Conservation (phyloP, 345 rosid genomes). For the Sonneratia alba region DNA sequence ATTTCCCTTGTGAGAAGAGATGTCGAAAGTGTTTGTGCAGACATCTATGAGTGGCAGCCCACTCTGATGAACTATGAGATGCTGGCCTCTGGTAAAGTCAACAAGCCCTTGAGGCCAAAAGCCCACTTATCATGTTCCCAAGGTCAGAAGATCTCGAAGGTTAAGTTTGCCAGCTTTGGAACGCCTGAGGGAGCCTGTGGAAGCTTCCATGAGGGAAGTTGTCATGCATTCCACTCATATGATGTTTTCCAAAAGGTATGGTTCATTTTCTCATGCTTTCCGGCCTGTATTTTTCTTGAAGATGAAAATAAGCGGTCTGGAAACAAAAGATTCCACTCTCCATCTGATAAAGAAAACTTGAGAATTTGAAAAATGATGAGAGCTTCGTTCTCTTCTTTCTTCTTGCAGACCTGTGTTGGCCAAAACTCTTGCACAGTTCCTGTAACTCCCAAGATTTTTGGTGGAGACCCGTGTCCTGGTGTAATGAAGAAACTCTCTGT, state of each 20-base stretch:
- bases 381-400: background rate
- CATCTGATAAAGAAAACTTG: background rate
- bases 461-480: slow-evolving; percentile 89
- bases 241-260: slow-evolving; percentile 90
- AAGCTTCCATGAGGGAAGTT: slow-evolving; percentile 38
- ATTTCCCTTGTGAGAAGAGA: slow-evolving; percentile 19
- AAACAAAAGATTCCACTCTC: background rate
- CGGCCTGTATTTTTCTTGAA: too few species aligned
- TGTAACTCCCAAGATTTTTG: slow-evolving; percentile 88
- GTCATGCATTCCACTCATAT: slow-evolving; percentile 87
- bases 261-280: background rate
- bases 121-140: slow-evolving; percentile 47
- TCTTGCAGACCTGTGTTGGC: slow-evolving; percentile 40
- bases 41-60: slow-evolving; percentile 93
- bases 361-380: background rate
- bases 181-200: background rate
- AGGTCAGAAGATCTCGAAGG: background rate
- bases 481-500: slow-evolving; percentile 92
- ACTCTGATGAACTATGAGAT: slow-evolving; percentile 69
- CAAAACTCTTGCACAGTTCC: slow-evolving; percentile 83
- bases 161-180: background rate
- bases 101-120: slow-evolving; percentile 78
- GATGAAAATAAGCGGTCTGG: too few species aligned
- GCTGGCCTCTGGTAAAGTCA: slow-evolving; percentile 78
- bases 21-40: slow-evolving; percentile 68